Base-by-base conservation (phyloP, 2,329 filamentous ascomycete genomes). In the Cercospora zeae-maydis region DNA sequence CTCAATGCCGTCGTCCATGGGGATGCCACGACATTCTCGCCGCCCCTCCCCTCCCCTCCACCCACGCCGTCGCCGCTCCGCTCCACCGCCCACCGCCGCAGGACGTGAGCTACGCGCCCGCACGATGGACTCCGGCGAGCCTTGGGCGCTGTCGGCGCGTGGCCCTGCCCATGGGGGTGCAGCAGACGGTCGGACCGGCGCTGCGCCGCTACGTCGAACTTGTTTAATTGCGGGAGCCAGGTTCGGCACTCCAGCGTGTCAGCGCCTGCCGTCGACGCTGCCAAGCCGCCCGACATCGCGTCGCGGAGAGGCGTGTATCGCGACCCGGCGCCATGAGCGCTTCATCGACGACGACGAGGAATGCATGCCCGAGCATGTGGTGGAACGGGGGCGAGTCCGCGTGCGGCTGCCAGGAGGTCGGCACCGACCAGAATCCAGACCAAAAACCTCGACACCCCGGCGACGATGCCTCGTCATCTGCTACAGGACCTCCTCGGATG, bases 161-260 rank as follows among this genome's bases (percentile, higher is more conserved):
- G 14, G 33, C 10, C 30, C 14, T 24, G 36, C 1, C 54, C 36
- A 39, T 21, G 34, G 54, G 21, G 10, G 16, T n/a, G 21, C 19
- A 57, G 27, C 27, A 19, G 27, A 27, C 16, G 13, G 54, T 36
- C 54, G 34, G n/a, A 19, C 3, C 54, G 42, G 36, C 54, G 16
- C 16, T 39, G 13, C 36, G 36, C 39, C 57, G 42, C 57, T 59
- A 59, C 31, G 33, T 24, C 14, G 31, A 34, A 51, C 19, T 47
- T 59, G 57, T 59, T 58, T 58, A 58, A 58, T 58, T 58, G 56
- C 56, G 21, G 24, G 31, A 19, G 39, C 39, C 56, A 49, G 56
- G 56, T 47, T 27, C 47, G 37, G 39, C 37, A 21, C 37, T 58
- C 39, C 21, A 49, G 13, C 30, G n/a, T 39, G 37, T 58, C 55